Evolutionary conservation across 805 yeast genomes (phyloP), one percentile per base, ranked within the genome.

Genomic region (Teunomyces pallodes): DNA sequence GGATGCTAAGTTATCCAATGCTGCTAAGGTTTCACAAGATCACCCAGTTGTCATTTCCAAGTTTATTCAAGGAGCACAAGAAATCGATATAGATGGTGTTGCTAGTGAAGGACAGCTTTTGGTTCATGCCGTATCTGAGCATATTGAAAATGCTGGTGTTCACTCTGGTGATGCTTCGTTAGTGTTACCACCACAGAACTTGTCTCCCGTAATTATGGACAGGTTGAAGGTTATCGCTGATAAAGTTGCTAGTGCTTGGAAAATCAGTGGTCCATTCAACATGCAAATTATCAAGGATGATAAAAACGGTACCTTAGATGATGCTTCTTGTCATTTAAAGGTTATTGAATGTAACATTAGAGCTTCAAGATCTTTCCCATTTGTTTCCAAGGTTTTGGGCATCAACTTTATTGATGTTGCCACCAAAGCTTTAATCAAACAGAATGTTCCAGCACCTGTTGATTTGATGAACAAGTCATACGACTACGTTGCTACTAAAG

Each of bases 131-230:
- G 87, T 92, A 50, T 88, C 96, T 55, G 99, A 94, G 72, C 99
- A 92, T 69, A 96, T 91, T 62, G 99, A 92, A 74, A 90, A 91
- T 62, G 99, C 99, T 8, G 99, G 99, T 78, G 87, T 94, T 50
- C 99, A 92, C 75, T 91, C 97, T 45, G 99, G 99, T 70, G 99
- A 92, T 72, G 99, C 99, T 46, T 90, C 98, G 28, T 81, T 92
- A 62, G 84, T 92, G 44, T 79, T 94, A 50, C 99, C 99, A 50
- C 98, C 99, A 26, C 96, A 86, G 68, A 74, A 77, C 51, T 76
- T 94, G 52, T 82, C 84, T 40, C 83, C 84, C 42, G 76, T 71
- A 13, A 77, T 84, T 45, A 76, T 91, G 79, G 71, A 60, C 24
- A 81, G 97, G 64, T 77, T 92, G 58, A 89, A 88, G 72, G 90